Conservation (phyloP, 148 eudicot genomes). For the Cornus suecica region DNA sequence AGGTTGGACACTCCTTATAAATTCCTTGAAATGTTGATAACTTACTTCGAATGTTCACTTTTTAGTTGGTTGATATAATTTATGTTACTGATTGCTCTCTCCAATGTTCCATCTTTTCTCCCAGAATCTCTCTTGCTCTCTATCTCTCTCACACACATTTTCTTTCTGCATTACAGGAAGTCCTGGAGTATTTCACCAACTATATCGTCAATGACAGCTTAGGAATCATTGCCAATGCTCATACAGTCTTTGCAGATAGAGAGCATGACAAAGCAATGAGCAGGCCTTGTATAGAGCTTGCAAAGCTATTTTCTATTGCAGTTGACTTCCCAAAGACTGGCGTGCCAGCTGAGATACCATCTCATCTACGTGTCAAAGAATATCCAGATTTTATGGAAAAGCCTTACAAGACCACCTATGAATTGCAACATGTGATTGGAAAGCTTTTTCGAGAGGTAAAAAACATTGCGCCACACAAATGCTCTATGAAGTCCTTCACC, state of each 20-base stretch:
- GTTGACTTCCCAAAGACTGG: slow-evolving; percentile 72
- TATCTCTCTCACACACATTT: not conserved
- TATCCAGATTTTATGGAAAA: slow-evolving; percentile 73
- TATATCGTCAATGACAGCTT: slow-evolving; percentile 59
- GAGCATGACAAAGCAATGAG: slow-evolving; percentile 44
- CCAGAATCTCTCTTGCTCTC: not conserved
- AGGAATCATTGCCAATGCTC: slow-evolving; percentile 61
- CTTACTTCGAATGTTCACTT: not conserved
- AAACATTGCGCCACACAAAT: slow-evolving; percentile 23
- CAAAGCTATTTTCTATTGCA: slow-evolving; percentile 52
- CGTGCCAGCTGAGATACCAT: slow-evolving; percentile 52
- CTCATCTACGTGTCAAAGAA: slow-evolving; percentile 35
- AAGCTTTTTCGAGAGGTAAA: slow-evolving; percentile 51
- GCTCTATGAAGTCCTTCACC: slow-evolving; percentile 27
- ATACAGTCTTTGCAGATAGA: slow-evolving; percentile 50
- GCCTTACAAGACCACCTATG: slow-evolving; percentile 41
- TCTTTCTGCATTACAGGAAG: slow-evolving; percentile 36
- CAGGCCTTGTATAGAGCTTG: slow-evolving; percentile 39
- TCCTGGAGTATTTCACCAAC: slow-evolving; percentile 51
- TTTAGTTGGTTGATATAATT: not conserved
- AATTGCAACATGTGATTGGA: slow-evolving; percentile 34
- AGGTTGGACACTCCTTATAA: not conserved
- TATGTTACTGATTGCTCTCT: not conserved
- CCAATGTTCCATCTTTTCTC: not conserved
- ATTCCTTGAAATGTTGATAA: not conserved